Conservation (phyloP, 169 alveolate species). For the Sarcocystis neurona region DNA sequence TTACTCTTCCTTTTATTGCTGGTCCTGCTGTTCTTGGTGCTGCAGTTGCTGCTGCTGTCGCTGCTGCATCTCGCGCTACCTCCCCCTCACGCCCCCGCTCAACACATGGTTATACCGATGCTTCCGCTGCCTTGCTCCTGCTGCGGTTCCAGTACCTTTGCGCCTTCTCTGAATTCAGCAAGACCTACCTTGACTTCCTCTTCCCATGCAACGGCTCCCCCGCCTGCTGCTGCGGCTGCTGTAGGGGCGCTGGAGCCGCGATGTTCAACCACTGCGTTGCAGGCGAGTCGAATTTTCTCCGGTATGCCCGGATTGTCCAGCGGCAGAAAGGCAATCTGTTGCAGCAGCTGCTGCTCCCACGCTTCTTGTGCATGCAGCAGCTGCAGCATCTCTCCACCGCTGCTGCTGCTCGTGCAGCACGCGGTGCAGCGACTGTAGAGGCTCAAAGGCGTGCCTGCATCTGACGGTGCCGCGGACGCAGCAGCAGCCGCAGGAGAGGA, state of each 20-base stretch:
- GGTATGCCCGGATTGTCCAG: conserved; percentile 40
- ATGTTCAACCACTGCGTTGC: conserved; percentile 40
- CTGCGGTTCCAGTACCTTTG: not conserved
- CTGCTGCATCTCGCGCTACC: no score
- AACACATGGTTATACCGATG: no score
- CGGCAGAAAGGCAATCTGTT: conserved; percentile 38
- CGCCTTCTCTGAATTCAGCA: not conserved
- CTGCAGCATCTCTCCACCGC: conserved; percentile 31
- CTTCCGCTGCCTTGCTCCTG: not conserved
- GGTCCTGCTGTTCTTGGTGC: no score
- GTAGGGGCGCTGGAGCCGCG: conserved; percentile 32
- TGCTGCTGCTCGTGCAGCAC: conserved; percentile 40
- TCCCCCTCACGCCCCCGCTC: no score
- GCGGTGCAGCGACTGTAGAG: conserved; percentile 1
- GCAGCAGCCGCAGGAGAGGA: conserved; percentile 28
- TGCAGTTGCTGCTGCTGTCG: no score
- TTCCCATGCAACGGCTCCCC: conserved; percentile 39
- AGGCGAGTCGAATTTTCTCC: conserved; percentile 34
- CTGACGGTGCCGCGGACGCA: conserved; percentile 14
- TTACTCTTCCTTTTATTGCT: no score
- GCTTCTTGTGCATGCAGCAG: conserved; percentile 37
- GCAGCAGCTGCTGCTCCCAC: conserved; percentile 36
- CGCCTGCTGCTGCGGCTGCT: conserved; percentile 14
- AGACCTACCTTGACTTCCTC: conserved; percentile 51
- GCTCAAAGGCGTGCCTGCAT: not conserved